Percentiles rank a stretch among this genome's conserved stretches.
Evolutionary conservation across 2,329 filamentous ascomycete species (phyloP).

Genomic region (Fusarium bulbicola): DNA sequence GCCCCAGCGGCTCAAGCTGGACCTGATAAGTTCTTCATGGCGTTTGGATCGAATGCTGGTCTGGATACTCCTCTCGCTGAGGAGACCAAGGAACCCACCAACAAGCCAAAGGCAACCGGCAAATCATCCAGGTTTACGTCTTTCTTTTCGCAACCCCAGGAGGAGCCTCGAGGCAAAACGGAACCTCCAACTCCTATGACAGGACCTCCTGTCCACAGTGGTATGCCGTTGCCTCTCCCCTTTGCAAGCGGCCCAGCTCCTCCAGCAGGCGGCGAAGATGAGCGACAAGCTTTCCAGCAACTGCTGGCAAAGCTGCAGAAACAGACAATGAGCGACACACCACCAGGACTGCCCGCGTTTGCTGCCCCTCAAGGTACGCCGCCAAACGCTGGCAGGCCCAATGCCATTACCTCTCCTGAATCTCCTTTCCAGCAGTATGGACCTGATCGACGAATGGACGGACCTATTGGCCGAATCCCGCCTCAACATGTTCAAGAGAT

Average conservation of each 20-base stretch:
- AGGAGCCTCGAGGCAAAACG: constrained; percentile 61
- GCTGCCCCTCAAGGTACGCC: constrained; percentile 50
- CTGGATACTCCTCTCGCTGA: constrained; percentile 63
- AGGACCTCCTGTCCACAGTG: constrained; percentile 32
- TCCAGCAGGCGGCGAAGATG: constrained; percentile 62
- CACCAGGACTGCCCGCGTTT: constrained; percentile 55
- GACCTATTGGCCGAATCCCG: constrained; percentile 51
- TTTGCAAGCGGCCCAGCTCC: constrained; percentile 42
- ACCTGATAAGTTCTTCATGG: constrained; percentile 81
- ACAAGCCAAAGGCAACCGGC: constrained; percentile 63
- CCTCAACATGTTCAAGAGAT: constrained; percentile 61
- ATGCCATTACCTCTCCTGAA: constrained; percentile 57
- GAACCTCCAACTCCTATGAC: constrained; percentile 59
- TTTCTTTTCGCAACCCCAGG: constrained; percentile 68
- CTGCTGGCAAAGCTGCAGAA: constrained; percentile 83
- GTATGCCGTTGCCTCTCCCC: constrained; percentile 29
- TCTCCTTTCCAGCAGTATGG: constrained; percentile 57
- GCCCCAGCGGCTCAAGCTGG: constrained; percentile 72
- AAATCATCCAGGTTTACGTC: constrained; percentile 89
- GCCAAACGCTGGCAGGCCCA: constrained; percentile 46
- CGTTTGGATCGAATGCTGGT: constrained; percentile 54
- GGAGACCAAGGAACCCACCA: constrained; percentile 54
- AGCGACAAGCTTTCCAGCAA: constrained; percentile 86
- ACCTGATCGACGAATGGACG: constrained; percentile 54
- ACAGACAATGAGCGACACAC: constrained; percentile 59